Conservation (phyloP, 2,329 filamentous ascomycete genomes). For the Verticillium zaregamsianum region DNA sequence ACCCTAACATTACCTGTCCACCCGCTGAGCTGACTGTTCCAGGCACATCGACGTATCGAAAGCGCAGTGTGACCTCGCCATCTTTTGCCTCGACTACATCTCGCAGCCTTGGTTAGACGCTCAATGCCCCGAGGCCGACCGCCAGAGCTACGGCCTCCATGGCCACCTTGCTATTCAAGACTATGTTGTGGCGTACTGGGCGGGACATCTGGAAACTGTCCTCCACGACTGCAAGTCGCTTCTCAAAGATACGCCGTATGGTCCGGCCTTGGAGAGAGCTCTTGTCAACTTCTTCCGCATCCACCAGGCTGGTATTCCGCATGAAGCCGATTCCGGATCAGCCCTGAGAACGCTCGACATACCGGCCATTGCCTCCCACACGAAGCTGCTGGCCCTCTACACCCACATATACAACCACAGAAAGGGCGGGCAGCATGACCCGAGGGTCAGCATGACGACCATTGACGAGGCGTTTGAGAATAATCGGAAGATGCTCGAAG, state of each 20-base stretch:
- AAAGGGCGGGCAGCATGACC: slow-evolving; percentile 16
- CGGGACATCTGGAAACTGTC: slow-evolving; percentile 22
- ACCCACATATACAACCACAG: slow-evolving; percentile 16
- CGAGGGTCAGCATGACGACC: slow-evolving; percentile 21
- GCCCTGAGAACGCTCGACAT: background rate
- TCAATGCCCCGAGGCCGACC: slow-evolving; percentile 5
- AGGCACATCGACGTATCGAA: slow-evolving; percentile 15
- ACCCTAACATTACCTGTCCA: background rate
- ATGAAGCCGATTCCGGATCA: background rate
- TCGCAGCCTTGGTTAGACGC: slow-evolving; percentile 24
- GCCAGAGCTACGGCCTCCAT: slow-evolving; percentile 8
- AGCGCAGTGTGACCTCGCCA: slow-evolving; percentile 25
- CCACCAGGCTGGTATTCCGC: background rate
- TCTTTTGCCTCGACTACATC: slow-evolving; percentile 29
- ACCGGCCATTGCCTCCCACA: slow-evolving; percentile 10
- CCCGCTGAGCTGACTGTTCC: slow-evolving; percentile 18
- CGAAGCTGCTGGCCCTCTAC: slow-evolving; percentile 12
- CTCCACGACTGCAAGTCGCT: slow-evolving; percentile 8
- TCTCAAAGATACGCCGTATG: background rate
- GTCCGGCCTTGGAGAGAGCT: background rate
- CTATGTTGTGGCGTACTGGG: slow-evolving; percentile 31
- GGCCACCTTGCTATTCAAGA: slow-evolving; percentile 33
- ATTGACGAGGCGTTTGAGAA: slow-evolving; percentile 19
- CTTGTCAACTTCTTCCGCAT: background rate
- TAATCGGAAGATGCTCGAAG: slow-evolving; percentile 25